Evolutionary conservation across 352 stramenopile genomes (phyloP).

Genomic region (Pythium sp.): DNA sequence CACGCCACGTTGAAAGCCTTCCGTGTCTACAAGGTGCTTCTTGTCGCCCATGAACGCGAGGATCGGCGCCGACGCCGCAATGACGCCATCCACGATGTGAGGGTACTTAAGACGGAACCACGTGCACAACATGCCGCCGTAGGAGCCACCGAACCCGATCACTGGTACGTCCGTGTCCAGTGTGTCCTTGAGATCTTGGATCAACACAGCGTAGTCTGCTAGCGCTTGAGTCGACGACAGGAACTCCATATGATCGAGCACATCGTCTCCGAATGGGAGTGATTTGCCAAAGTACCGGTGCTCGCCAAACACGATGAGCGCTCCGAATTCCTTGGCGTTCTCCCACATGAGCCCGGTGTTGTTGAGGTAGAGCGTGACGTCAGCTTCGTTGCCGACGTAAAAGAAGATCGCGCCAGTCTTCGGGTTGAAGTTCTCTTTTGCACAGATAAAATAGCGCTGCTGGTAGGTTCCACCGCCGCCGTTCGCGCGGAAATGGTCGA

Average conservation of each 20-base stretch:
- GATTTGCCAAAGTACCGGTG: slow-evolving; percentile 80
- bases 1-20: slow-evolving; percentile 39
- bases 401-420: slow-evolving; percentile 20
- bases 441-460: slow-evolving; percentile 89
- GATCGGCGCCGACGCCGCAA: slow-evolving; percentile 66
- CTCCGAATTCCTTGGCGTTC: slow-evolving; percentile 13
- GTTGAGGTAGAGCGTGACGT: background rate
- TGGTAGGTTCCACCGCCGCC: slow-evolving; percentile 51
- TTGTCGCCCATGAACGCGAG: slow-evolving; percentile 49
- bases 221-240: slow-evolving; percentile 82
- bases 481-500: slow-evolving; percentile 69
- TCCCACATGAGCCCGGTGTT: slow-evolving; percentile 4
- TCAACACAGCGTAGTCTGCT: slow-evolving; percentile 64
- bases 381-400: background rate
- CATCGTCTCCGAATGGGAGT: slow-evolving; percentile 49
- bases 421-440: background rate
- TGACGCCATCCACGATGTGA: slow-evolving; percentile 59
- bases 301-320: slow-evolving; percentile 71
- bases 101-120: slow-evolving; percentile 81
- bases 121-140: slow-evolving; percentile 73
- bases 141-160: slow-evolving; percentile 74
- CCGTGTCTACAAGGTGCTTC: slow-evolving; percentile 33
- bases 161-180: slow-evolving; percentile 42
- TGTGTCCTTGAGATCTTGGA: slow-evolving; percentile 42
- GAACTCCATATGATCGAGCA: slow-evolving; percentile 61